Conservation (phyloP, 495 filamentous ascomycete genomes). For the Aspergillus funiculosus region DNA sequence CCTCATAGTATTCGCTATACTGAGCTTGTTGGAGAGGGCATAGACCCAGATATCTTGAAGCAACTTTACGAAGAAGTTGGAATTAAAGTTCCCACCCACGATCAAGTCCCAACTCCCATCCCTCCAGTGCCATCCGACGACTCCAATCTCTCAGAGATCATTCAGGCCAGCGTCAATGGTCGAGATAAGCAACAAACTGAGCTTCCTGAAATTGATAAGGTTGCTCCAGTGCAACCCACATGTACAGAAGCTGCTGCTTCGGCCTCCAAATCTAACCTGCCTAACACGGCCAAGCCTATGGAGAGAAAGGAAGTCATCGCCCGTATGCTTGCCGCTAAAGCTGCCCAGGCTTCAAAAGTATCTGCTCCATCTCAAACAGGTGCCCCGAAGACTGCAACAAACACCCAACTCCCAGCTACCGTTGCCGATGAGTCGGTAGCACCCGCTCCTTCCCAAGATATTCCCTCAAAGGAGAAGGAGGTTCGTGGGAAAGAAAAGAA, state of each 20-base stretch:
- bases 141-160: not conserved
- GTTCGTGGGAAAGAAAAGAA: conserved; percentile 44
- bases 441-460: conserved; percentile 11
- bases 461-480: conserved; percentile 18
- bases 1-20: conserved; percentile 61
- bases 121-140: not conserved
- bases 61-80: conserved; percentile 61
- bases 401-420: conserved; percentile 12
- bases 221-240: not conserved
- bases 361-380: conserved; percentile 18
- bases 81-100: conserved; percentile 34
- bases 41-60: conserved; percentile 56
- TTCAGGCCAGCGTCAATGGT: not conserved
- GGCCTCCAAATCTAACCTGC: conserved; percentile 14
- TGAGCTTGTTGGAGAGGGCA: conserved; percentile 65
- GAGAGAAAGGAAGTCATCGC: conserved; percentile 75
- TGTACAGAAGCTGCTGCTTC: conserved; percentile 7
- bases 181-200: not conserved
- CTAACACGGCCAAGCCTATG: conserved; percentile 43
- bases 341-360: conserved; percentile 28
- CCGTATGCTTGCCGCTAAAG: conserved; percentile 59
- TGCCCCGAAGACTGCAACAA: conserved; percentile 15
- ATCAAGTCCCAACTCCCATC: not conserved
- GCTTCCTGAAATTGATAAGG: not conserved
- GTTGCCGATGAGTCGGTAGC: conserved; percentile 9